Conservation (phyloP, 345 rosid genomes). For the Excoecaria agallocha region DNA sequence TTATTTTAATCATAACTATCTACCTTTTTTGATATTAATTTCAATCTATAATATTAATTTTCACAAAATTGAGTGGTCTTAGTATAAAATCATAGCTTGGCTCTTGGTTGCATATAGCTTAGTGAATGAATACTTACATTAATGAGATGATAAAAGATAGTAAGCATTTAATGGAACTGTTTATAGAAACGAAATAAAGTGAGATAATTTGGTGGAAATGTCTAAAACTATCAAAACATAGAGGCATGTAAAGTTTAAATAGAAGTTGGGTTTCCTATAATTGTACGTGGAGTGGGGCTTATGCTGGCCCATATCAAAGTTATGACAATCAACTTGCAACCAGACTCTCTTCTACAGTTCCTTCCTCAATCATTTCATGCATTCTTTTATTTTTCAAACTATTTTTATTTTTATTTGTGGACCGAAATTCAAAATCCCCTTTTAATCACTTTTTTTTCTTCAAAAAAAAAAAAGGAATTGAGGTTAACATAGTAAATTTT, state of each 20-base stretch:
- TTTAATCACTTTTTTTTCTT: too few species aligned
- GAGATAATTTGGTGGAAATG: neutral
- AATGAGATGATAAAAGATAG: too few species aligned
- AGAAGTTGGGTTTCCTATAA: neutral
- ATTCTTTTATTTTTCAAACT: neutral
- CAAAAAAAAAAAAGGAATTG: too few species aligned
- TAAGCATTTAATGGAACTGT: too few species aligned
- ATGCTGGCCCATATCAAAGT: conserved; percentile 25
- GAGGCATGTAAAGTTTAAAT: neutral
- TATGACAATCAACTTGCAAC: conserved; percentile 15
- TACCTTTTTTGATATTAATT: too few species aligned
- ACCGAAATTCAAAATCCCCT: too few species aligned
- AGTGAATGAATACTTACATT: too few species aligned
- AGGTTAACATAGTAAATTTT: conserved; percentile 17
- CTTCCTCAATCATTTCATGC: neutral
- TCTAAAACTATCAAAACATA: neutral
- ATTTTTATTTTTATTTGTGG: neutral
- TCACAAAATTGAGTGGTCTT: too few species aligned
- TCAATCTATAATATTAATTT: too few species aligned
- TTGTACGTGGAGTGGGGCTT: conserved; percentile 18
- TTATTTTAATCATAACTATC: too few species aligned
- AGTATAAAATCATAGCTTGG: too few species aligned
- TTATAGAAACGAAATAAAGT: neutral
- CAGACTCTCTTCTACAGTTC: conserved; percentile 7
- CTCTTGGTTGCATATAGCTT: too few species aligned